Evolutionary conservation across 2,329 filamentous ascomycete species (phyloP).

Genomic region (Xylaria sp.): DNA sequence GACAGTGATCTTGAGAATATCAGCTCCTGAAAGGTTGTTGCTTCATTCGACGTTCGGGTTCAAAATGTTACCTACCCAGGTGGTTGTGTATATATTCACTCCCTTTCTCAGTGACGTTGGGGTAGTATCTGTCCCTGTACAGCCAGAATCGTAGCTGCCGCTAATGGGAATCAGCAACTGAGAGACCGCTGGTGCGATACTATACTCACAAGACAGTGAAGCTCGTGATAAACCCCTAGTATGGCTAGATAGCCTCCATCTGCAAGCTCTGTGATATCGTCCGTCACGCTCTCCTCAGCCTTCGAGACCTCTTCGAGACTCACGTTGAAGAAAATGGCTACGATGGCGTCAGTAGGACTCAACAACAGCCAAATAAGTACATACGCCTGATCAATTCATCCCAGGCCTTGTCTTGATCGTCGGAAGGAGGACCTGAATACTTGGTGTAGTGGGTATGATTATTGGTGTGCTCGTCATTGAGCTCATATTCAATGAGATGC

Average conservation of each 20-base stretch:
- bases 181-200: too few species aligned
- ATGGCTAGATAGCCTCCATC: constrained; percentile 20
- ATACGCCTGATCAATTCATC: constrained; percentile 19
- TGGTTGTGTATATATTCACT: too few species aligned
- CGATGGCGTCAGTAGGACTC: neutral
- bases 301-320: constrained; percentile 15
- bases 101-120: too few species aligned
- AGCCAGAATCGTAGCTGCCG: too few species aligned
- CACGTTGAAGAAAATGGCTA: constrained; percentile 25
- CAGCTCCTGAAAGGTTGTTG: too few species aligned
- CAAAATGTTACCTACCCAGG: too few species aligned
- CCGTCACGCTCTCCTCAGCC: constrained; percentile 16
- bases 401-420: constrained; percentile 26
- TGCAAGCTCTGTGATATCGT: constrained; percentile 18
- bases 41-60: too few species aligned
- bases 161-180: too few species aligned
- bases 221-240: constrained; percentile 26
- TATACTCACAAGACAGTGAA: constrained; percentile 25
- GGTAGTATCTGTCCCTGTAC: too few species aligned
- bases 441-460: constrained; percentile 6
- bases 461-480: constrained; percentile 6
- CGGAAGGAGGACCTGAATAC: constrained; percentile 18
- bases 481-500: constrained; percentile 15
- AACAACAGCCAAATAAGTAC: neutral
- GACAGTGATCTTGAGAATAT: too few species aligned